Evolutionary conservation across 805 yeast genomes (phyloP), one percentile per base, ranked within the genome.

Genomic region (Ogataea saltuana): DNA sequence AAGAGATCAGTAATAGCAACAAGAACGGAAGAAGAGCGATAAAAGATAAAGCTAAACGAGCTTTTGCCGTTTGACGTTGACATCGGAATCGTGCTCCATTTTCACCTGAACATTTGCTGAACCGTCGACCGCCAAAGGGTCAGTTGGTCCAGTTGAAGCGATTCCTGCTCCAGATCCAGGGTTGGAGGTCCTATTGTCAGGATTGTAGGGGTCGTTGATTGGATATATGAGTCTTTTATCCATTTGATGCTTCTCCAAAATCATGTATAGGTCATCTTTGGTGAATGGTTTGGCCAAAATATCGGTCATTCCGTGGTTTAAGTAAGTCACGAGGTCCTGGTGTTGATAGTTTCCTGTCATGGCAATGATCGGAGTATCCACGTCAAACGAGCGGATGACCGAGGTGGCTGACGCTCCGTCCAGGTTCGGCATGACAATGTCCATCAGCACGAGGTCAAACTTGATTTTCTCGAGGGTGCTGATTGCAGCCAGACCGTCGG

Each of bases 281-380:
- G 95, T 85, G 61, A 93, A 93, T 1, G 99, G 99, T 59, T 93
- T 88, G 4, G 96, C 95, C 50, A 93, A 70, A 27, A 93, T 88
- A 63, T 88, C 96, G 45, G 87, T 83, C 88, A 89, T 89, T 4
- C 97, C 97, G 57, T 88, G 88, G 54, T 83, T 84, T 46, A 87
- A 68, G 61, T 86, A 88, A 1, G 82, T 84, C 35, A 85, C 85
- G 45, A 88, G 70, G 63, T 88, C 96, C 52, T 83, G 80, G 50
- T 84, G 87, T 53, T 85, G 84, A 44, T 88, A 85, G 59, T 88
- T 88, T 30, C 96, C 95, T 2, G 96, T 88, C 96, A 88, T 88
- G 22, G 96, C 95, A 52, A 93, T 84, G 49, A 93, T 87, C 10
- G 98, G 98, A 0, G 97, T 88, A 41, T 76, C 76, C 16, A 80